Conservation (phyloP, 768 basidiomycete species). For the Xerocomus potaroensis region DNA sequence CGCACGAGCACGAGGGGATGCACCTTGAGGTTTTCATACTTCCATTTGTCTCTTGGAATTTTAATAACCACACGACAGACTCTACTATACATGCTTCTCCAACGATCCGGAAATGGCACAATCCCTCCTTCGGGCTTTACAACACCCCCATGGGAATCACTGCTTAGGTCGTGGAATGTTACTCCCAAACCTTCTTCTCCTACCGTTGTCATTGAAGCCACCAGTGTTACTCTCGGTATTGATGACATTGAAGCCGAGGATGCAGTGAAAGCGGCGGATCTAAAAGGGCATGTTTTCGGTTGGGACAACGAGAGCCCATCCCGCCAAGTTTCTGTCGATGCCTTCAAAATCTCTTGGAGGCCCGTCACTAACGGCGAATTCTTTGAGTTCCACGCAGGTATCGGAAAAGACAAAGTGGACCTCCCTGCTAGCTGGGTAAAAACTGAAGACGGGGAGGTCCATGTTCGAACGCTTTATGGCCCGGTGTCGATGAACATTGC, state of each 20-base stretch:
- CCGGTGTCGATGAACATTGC: conserved; percentile 75
- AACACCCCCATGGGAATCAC: conserved; percentile 63
- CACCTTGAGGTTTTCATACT: conserved; percentile 62
- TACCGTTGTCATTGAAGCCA: conserved; percentile 56
- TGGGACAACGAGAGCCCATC: conserved; percentile 94
- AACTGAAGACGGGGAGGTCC: conserved; percentile 10
- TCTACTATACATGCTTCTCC: conserved; percentile 90
- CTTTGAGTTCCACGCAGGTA: conserved; percentile 52
- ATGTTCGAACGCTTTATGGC: conserved; percentile 87
- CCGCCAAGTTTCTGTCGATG: conserved; percentile 51
- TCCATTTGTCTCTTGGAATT: neutral
- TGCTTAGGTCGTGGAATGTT: conserved; percentile 45
- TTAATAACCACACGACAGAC: conserved; percentile 43
- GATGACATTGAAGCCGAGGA: conserved; percentile 80
- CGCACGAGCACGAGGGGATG: conserved; percentile 84
- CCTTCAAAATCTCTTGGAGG: conserved; percentile 78
- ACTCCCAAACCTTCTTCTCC: conserved; percentile 39
- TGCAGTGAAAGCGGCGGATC: conserved; percentile 31
- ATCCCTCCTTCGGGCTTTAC: conserved; percentile 74
- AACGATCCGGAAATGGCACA: conserved; percentile 73
- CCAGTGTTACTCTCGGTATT: conserved; percentile 66
- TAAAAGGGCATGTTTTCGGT: conserved; percentile 68
- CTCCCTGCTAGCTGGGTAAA: conserved; percentile 28
- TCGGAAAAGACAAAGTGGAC: conserved; percentile 39
- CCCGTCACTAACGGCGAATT: conserved; percentile 91